Evolutionary conservation across 2,329 filamentous ascomycete species (phyloP).

Genomic region (Ophiocordyceps robertsii): DNA sequence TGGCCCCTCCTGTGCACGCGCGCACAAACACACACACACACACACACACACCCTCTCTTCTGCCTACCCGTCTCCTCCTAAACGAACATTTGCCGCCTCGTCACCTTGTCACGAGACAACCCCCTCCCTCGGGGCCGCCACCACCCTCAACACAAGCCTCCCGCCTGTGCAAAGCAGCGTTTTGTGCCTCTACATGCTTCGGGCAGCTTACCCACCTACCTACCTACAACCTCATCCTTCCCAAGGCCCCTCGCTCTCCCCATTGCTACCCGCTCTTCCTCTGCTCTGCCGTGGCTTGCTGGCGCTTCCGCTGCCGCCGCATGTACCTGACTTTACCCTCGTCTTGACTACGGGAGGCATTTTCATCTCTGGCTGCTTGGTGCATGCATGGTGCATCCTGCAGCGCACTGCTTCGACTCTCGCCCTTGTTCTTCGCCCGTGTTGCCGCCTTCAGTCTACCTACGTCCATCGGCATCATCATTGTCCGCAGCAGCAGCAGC

Average conservation of each 20-base stretch:
- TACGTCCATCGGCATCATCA: neutral
- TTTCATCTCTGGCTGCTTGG: slow-evolving; percentile 3
- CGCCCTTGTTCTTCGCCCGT: slow-evolving; percentile 1
- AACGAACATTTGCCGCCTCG: neutral
- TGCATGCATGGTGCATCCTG: slow-evolving; percentile 3
- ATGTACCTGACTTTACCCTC: neutral
- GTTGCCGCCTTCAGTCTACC: slow-evolving; percentile 1
- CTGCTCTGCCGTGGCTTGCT: neutral
- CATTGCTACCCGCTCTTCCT: neutral
- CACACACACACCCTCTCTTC: neutral
- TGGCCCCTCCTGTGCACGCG: too few relatives aligned
- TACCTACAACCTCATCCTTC: neutral
- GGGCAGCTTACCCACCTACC: neutral
- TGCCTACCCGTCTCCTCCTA: neutral
- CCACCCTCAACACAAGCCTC: neutral
- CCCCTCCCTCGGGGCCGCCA: neutral
- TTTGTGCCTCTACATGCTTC: neutral
- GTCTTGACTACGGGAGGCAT: slow-evolving; percentile 2
- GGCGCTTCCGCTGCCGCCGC: neutral
- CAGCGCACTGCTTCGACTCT: slow-evolving; percentile 1
- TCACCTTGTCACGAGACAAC: slow-evolving; percentile 2
- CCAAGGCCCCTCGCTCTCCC: neutral
- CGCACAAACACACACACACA: too few relatives aligned
- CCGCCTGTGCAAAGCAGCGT: neutral
- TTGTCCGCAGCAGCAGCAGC: neutral